Percentiles rank a stretch among this genome's conserved stretches.
Conservation (phyloP, 2,329 filamentous ascomycete species). For the Neofusicoccum sp. region DNA sequence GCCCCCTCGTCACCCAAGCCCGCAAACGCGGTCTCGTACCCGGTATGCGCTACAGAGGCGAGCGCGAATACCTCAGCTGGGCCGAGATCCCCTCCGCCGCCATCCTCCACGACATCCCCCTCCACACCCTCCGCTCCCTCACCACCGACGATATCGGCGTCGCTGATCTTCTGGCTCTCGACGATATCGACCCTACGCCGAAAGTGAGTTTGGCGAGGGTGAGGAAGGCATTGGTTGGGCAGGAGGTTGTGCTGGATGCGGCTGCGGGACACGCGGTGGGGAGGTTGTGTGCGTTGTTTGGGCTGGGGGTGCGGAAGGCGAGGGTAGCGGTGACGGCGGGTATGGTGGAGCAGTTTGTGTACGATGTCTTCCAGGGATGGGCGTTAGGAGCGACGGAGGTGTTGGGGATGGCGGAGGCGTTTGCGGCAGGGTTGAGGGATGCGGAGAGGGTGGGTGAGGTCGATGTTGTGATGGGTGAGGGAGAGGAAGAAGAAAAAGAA, state of each 20-base stretch:
- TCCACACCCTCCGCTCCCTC: not conserved
- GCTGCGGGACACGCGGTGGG: not conserved
- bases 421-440: not conserved
- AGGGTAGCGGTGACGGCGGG: too few species aligned
- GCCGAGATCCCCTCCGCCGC: not conserved
- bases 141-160: not conserved
- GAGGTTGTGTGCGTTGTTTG: not conserved
- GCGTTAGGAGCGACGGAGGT: not conserved
- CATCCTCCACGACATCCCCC: not conserved
- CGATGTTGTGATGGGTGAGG: not conserved
- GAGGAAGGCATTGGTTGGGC: not conserved
- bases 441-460: not conserved
- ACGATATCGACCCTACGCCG: not conserved
- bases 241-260: not conserved
- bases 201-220: not conserved
- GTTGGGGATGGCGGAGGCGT: not conserved
- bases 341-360: not conserved
- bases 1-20: not conserved
- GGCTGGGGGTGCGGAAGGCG: not conserved
- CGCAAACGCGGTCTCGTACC: not conserved
- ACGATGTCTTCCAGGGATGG: not conserved
- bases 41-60: not conserved
- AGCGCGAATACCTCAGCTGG: not conserved
- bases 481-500: not conserved
- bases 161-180: not conserved